Evolutionary conservation across 768 basidiomycete genomes (phyloP).

Genomic region (Sutorius australiensis): DNA sequence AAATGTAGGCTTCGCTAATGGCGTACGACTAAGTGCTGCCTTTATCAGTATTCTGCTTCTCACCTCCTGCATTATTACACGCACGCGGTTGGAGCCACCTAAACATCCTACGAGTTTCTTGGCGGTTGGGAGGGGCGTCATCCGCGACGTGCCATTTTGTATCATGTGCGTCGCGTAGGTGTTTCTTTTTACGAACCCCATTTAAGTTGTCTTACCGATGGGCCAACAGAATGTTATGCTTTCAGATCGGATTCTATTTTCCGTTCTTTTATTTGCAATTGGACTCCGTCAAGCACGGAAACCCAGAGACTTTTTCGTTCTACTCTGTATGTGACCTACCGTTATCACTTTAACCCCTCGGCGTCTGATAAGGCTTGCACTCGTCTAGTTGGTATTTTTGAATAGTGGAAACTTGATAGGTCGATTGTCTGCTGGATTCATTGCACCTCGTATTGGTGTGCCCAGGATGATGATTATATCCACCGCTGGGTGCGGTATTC

Average conservation of each 20-base stretch:
- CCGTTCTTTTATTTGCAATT: constrained; percentile 58
- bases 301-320: constrained; percentile 46
- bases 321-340: constrained; percentile 40
- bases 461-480: constrained; percentile 40
- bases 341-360: neutral
- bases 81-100: constrained; percentile 38
- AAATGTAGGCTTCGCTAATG: constrained; percentile 38
- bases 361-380: neutral
- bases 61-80: constrained; percentile 30
- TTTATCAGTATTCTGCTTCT: constrained; percentile 37
- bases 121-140: constrained; percentile 12
- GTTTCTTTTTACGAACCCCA: neutral
- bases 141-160: constrained; percentile 16
- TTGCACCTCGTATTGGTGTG: constrained; percentile 42
- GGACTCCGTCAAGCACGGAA: constrained; percentile 45
- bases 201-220: neutral
- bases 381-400: constrained; percentile 43
- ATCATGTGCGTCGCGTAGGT: constrained; percentile 21
- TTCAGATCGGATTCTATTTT: constrained; percentile 41
- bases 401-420: constrained; percentile 54
- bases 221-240: constrained; percentile 21
- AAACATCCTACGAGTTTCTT: constrained; percentile 12
- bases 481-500: constrained; percentile 28
- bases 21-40: constrained; percentile 46
- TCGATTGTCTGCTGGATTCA: constrained; percentile 43